Conservation (phyloP, 768 basidiomycete species). For the Rossbeevera mucosa region DNA sequence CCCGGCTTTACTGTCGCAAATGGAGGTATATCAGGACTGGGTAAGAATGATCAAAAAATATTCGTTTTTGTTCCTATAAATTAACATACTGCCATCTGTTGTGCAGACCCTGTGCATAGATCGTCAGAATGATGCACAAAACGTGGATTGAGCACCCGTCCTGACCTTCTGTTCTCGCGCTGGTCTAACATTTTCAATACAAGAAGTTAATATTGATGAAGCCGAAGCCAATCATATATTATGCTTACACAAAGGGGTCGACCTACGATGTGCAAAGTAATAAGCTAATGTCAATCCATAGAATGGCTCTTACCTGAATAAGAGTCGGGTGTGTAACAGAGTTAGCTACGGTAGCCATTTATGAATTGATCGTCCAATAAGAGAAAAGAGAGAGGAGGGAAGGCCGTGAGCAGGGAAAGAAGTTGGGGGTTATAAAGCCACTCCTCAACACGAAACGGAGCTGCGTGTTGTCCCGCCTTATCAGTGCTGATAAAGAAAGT, state of each 20-base stretch:
- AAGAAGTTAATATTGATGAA: neutral
- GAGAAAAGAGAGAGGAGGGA: neutral
- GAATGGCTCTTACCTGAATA: conserved; percentile 40
- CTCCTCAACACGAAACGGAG: neutral
- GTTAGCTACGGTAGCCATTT: conserved; percentile 60
- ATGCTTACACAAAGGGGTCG: conserved; percentile 62
- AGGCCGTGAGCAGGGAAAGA: neutral
- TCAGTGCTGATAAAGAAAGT: conserved; percentile 1
- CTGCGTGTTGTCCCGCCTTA: conserved; percentile 7
- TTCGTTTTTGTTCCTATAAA: neutral
- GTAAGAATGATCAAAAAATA: neutral
- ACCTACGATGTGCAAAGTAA: conserved; percentile 36
- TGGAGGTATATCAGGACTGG: conserved; percentile 61
- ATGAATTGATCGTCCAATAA: neutral
- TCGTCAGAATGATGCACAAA: neutral
- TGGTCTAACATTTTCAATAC: conserved; percentile 30
- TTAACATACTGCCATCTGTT: conserved; percentile 69
- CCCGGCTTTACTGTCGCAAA: conserved; percentile 59
- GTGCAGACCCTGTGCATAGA: conserved; percentile 47
- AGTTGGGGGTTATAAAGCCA: conserved; percentile 2
- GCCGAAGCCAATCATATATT: neutral
- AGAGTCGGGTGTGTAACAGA: conserved; percentile 57
- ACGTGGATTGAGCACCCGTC: neutral
- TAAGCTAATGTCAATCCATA: neutral
- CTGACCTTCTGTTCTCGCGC: conserved; percentile 55